These are phyloP conservation scores for Syzygium oleosum DNA, from an alignment of 345 rosid species.

Conservation along the genomic window DNA sequence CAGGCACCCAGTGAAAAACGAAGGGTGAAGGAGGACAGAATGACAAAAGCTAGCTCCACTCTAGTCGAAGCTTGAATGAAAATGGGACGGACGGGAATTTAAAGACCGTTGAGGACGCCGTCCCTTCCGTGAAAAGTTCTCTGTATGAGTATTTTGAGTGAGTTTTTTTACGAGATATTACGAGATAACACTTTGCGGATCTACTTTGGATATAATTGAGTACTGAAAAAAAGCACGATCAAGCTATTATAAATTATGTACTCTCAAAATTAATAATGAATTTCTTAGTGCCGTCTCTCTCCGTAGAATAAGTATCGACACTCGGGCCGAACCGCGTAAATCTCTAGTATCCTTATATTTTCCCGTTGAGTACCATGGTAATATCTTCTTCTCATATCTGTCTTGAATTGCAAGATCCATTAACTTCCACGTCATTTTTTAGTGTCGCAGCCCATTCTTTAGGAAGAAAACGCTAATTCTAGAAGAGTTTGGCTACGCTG, in stretches of 20 bases:
- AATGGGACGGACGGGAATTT: not conserved
- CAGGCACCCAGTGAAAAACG: not conserved
- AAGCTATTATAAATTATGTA: too few species aligned
- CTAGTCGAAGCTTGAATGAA: not conserved
- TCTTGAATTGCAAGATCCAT: not conserved
- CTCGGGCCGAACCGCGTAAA: too few species aligned
- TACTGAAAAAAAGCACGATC: too few species aligned
- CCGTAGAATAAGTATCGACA: too few species aligned
- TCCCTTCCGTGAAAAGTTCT: not conserved
- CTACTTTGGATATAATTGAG: too few species aligned
- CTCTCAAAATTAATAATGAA: too few species aligned
- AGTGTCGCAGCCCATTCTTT: not conserved
- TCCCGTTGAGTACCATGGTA: not conserved
- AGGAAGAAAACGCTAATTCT: not conserved
- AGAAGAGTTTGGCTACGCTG: not conserved
- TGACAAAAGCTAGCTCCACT: not conserved
- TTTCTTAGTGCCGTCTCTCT: too few species aligned
- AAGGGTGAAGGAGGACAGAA: not conserved
- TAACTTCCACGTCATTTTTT: not conserved
- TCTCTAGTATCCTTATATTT: not conserved
- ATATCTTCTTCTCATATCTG: not conserved
- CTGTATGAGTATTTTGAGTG: too few species aligned
- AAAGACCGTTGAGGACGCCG: not conserved
- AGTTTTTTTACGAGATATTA: too few species aligned
- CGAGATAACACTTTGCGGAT: too few species aligned